Percentiles rank a stretch among this genome's conserved stretches.
These are phyloP conservation scores for Leishmania lainsoni DNA, from an alignment of 208 protist genomes.

Conservation along the genomic window DNA sequence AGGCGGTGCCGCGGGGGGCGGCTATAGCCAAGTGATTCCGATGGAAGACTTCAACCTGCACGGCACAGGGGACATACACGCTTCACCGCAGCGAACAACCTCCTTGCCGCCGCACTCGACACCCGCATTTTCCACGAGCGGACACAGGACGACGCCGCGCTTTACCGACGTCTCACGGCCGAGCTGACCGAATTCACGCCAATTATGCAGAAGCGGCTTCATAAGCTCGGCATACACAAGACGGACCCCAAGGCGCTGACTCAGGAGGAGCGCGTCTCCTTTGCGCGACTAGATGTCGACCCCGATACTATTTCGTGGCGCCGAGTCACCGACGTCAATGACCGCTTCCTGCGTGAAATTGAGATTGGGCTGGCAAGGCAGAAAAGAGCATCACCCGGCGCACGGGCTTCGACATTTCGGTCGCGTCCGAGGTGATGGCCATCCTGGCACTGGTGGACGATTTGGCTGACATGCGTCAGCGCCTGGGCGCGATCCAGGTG, in stretches of 20 bases:
- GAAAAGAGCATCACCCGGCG: conserved; percentile 90
- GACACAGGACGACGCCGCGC: conserved; percentile 90
- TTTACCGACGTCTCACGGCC: conserved; percentile 87
- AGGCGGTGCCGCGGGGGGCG: conserved; percentile 97
- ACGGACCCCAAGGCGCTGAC: conserved; percentile 91
- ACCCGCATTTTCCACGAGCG: conserved; percentile 97
- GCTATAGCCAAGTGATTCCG: conserved; percentile 97
- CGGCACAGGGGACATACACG: conserved; percentile 98
- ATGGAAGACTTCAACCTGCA: conserved; percentile 99
- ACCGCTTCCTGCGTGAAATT: conserved; percentile 96
- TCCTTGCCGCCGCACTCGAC: conserved; percentile 97
- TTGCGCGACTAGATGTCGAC: conserved; percentile 97
- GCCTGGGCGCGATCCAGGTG: conserved; percentile 87
- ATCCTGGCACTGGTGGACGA: conserved; percentile 95
- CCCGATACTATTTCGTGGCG: conserved; percentile 96
- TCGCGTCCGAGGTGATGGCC: conserved; percentile 98
- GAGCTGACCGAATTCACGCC: conserved; percentile 87
- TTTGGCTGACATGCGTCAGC: conserved; percentile 95
- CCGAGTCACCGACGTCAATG: conserved; percentile 97
- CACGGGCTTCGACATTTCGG: conserved; percentile 97
- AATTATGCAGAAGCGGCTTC: conserved; percentile 90
- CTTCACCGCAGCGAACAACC: conserved; percentile 97
- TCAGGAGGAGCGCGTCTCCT: conserved; percentile 81
- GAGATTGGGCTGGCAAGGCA: conserved; percentile 90
- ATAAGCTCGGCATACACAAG: conserved; percentile 94